Evolutionary conservation across 1,284 basidiomycete species (phyloP).

Genomic region (Limonomyces culmigenus): DNA sequence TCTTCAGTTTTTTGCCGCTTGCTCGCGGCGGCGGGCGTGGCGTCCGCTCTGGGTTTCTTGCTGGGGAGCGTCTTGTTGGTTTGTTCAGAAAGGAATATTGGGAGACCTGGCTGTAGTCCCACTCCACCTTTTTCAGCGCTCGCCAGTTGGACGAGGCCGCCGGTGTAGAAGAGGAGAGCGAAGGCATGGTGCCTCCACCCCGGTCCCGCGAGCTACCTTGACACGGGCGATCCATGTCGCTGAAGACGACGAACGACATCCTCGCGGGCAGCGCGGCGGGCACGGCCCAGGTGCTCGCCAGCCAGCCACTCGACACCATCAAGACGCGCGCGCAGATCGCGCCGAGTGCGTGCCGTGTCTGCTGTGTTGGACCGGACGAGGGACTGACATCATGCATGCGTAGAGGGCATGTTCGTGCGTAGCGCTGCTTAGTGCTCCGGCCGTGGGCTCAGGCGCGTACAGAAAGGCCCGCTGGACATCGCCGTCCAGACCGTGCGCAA

Average conservation of each 20-base stretch:
- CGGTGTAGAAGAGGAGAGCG: too few relatives aligned
- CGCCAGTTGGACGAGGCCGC: too few relatives aligned
- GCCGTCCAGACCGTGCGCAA: constrained; percentile 64
- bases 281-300: constrained; percentile 70
- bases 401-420: constrained; percentile 72
- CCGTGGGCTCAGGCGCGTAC: constrained; percentile 8
- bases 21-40: too few relatives aligned
- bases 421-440: neutral
- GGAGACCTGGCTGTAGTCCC: too few relatives aligned
- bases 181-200: too few relatives aligned
- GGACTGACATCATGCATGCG: constrained; percentile 1
- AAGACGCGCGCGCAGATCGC: constrained; percentile 71
- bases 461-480: constrained; percentile 91
- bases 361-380: constrained; percentile 5
- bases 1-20: too few relatives aligned
- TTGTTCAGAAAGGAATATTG: too few relatives aligned
- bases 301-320: constrained; percentile 78
- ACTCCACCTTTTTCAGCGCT: too few relatives aligned
- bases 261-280: constrained; percentile 66
- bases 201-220: too few relatives aligned
- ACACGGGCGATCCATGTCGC: too few relatives aligned
- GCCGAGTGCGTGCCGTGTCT: constrained; percentile 46
- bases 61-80: too few relatives aligned
- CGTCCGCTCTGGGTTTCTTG: too few relatives aligned
- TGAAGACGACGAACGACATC: constrained; percentile 51